Base-by-base conservation (phyloP, 163 green algal genomes). In the Trebouxia gelatinosa region DNA sequence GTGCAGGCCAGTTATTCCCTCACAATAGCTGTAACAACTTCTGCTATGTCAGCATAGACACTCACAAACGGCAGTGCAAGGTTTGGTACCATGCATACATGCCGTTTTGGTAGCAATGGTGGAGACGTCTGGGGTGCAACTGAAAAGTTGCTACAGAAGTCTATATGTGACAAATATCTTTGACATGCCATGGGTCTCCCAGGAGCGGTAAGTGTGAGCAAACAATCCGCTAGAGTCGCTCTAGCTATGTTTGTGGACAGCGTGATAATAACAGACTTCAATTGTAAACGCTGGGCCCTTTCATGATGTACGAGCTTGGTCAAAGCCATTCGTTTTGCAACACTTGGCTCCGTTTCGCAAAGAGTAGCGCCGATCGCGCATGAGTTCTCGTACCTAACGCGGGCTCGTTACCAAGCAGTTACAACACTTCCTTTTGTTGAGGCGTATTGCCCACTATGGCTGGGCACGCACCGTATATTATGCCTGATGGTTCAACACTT, bases 381-480 rank as follows among this genome's bases (percentile, higher is more conserved):
- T n/a, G n/a, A n/a, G n/a, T n/a, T n/a, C n/a, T n/a, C n/a, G n/a
- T n/a, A n/a, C n/a, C n/a, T n/a, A n/a, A n/a, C n/a, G n/a, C n/a
- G n/a, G n/a, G n/a, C n/a, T n/a, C n/a, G n/a, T n/a, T n/a, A n/a
- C n/a, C n/a, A n/a, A n/a, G n/a, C n/a, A n/a, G n/a, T n/a, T n/a
- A n/a, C n/a, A n/a, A n/a, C n/a, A n/a, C n/a, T n/a, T n/a, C n/a
- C n/a, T n/a, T n/a, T n/a, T n/a, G n/a, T n/a, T n/a, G n/a, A n/a
- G n/a, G n/a, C n/a, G n/a, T n/a, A n/a, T n/a, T 59, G 48, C 48
- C 57, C 19, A 11, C 16, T 4, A 78, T 78, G 70, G 21, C 70
- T 31, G 70, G 70, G 7, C 70, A 78, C 28, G 17, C 31, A 28
- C 70, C 70, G 5, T 78, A 78, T 19, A 65, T 78, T 6, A 78